These are phyloP conservation scores for Rhexocercosporidium sp. DNA, from an alignment of 2,329 filamentous ascomycete genomes.

Conservation along the genomic window DNA sequence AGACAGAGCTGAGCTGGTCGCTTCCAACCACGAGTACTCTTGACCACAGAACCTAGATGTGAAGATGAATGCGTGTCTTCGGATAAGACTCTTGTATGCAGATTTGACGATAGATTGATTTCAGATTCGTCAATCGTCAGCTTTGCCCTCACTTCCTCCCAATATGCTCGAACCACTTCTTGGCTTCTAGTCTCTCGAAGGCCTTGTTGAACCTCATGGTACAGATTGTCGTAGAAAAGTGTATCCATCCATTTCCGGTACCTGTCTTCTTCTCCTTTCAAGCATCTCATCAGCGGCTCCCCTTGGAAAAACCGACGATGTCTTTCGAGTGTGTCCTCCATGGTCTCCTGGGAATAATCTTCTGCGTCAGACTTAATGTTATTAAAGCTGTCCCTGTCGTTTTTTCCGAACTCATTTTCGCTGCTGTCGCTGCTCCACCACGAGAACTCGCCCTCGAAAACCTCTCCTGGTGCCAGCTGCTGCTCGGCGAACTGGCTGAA, in stretches of 20 bases:
- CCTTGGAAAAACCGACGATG: constrained; percentile 28
- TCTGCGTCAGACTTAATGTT: not conserved
- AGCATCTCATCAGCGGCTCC: constrained; percentile 26
- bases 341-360: constrained; percentile 8
- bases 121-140: constrained; percentile 13
- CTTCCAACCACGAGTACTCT: not conserved
- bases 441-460: not conserved
- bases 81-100: not conserved
- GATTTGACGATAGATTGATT: not conserved
- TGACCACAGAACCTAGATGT: not conserved
- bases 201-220: constrained; percentile 23
- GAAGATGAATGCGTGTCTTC: not conserved
- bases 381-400: not conserved
- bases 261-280: constrained; percentile 23
- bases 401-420: not conserved
- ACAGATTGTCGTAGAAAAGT: constrained; percentile 20
- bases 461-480: not conserved
- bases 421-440: constrained; percentile 14
- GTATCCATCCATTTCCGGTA: not conserved
- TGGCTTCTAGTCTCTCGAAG: constrained; percentile 1
- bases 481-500: not conserved
- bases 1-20: not conserved
- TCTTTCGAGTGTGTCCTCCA: constrained; percentile 26
- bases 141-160: constrained; percentile 9
- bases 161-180: constrained; percentile 3